These are phyloP conservation scores for Yamadazyma triangularis DNA, from an alignment of 1,139 yeast genomes.

Conservation along the genomic window DNA sequence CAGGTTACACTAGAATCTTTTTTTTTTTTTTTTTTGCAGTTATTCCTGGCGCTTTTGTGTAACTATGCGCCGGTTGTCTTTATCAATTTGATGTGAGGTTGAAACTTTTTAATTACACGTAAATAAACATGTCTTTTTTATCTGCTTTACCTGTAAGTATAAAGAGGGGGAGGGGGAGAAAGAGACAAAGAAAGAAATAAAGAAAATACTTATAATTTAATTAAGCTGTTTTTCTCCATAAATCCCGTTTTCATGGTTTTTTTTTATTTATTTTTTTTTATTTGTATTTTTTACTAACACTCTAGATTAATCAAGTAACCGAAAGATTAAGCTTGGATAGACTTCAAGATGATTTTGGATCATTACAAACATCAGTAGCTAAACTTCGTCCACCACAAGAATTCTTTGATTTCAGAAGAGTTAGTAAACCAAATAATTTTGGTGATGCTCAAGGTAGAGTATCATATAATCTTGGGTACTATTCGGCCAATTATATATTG, in stretches of 20 bases:
- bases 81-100: too few relatives aligned
- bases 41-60: background rate
- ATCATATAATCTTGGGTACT: constrained; percentile 79
- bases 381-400: constrained; percentile 87
- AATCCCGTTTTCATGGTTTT: too few relatives aligned
- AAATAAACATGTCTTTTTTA: constrained; percentile 5
- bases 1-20: too few relatives aligned
- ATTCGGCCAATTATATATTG: constrained; percentile 79
- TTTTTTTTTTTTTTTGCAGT: background rate
- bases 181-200: too few relatives aligned
- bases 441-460: constrained; percentile 88
- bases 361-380: constrained; percentile 59
- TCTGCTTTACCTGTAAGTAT: constrained; percentile 14
- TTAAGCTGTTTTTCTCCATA: too few relatives aligned
- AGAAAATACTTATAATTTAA: too few relatives aligned
- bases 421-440: constrained; percentile 86
- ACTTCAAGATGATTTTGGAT: constrained; percentile 34
- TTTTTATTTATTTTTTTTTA: too few relatives aligned
- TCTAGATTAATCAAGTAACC: constrained; percentile 38
- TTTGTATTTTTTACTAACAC: too few relatives aligned
- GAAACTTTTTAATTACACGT: background rate
- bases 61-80: background rate
- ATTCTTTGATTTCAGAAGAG: constrained; percentile 84
- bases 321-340: constrained; percentile 52
- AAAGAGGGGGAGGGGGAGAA: too few relatives aligned